phyloP scores from a whole-genome alignment of 78 protist genomes.

The Dictyostelium citrinum region DNA sequence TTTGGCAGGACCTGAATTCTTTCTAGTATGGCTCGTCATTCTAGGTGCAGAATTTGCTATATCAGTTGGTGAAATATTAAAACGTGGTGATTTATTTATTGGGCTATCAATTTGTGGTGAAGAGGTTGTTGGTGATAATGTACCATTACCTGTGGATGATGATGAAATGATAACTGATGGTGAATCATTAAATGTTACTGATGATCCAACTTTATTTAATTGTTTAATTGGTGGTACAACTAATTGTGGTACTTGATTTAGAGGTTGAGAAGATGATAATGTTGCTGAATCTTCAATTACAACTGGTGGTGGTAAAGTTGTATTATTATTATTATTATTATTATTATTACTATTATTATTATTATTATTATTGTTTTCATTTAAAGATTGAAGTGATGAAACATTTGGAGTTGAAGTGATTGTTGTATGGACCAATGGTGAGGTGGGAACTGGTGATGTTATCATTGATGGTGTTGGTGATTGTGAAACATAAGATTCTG shows the following conservation, averaged over 20 bases:
- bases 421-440: not conserved
- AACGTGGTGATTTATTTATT: conserved; percentile 18
- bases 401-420: not conserved
- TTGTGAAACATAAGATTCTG: conserved; percentile 39
- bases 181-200: not conserved
- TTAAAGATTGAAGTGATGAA: not conserved
- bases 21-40: conserved; percentile 5
- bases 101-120: not conserved
- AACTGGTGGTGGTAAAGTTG: too few species aligned
- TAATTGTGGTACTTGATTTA: not conserved
- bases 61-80: not conserved
- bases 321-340: not conserved
- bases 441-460: not conserved
- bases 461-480: not conserved
- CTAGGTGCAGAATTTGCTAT: not conserved
- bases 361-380: not conserved
- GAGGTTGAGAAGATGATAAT: not conserved
- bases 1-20: conserved; percentile 21
- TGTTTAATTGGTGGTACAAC: not conserved
- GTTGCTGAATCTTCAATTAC: too few species aligned
- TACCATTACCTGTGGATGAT: not conserved
- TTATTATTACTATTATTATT: not conserved
- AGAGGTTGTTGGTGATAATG: not conserved
- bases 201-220: not conserved
- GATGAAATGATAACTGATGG: not conserved